These are phyloP conservation scores for Schizochytrium sp. DNA, from an alignment of 108 stramenopile species.

Conservation along the genomic window DNA sequence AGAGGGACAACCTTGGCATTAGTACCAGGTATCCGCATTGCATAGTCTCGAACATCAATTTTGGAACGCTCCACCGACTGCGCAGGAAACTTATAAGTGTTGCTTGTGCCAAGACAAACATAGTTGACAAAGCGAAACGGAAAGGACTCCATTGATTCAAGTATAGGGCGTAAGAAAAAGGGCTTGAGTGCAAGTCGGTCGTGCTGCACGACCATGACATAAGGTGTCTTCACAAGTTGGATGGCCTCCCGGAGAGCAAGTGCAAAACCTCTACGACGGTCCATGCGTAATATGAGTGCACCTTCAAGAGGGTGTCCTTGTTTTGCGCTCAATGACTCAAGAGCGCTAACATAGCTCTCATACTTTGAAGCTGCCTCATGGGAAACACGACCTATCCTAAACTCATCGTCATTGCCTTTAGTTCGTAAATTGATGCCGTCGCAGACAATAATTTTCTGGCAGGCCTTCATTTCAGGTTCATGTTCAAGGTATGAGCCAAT, in stretches of 20 bases:
- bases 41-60: conserved; percentile 50
- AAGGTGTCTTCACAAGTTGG: background rate
- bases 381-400: background rate
- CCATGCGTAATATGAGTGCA: background rate
- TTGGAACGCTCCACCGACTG: background rate
- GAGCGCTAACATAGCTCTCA: background rate
- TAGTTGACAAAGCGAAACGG: conserved; percentile 36
- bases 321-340: background rate
- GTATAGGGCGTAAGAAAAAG: background rate
- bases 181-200: conserved; percentile 21
- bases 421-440: background rate
- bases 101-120: conserved; percentile 27
- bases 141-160: background rate
- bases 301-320: background rate
- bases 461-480: conserved; percentile 5
- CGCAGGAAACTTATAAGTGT: conserved; percentile 3
- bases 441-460: conserved; percentile 54
- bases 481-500: conserved; percentile 28
- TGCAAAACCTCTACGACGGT: conserved; percentile 25
- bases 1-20: background rate
- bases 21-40: background rate
- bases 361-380: conserved; percentile 10
- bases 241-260: conserved; percentile 33
- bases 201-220: conserved; percentile 43
- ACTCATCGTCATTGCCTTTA: background rate